phyloP scores from a whole-genome alignment of 2,329 filamentous ascomycete species.

The Colletotrichum higginsianum region DNA sequence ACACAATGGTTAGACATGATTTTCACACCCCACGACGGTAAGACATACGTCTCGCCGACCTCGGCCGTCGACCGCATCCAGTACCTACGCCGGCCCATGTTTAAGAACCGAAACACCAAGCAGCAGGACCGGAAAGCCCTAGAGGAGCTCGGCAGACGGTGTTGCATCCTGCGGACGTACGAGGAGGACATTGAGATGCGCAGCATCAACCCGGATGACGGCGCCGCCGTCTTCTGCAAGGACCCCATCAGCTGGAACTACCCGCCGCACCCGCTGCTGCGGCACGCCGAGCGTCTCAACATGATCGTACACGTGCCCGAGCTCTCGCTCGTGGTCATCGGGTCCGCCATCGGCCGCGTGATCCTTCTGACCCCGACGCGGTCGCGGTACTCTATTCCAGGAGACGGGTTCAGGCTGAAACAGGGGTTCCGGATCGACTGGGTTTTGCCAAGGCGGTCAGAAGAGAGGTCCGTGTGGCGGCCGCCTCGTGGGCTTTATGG shows the following conservation, averaged over 20 bases:
- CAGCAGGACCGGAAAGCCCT: constrained; percentile 26
- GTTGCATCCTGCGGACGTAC: constrained; percentile 64
- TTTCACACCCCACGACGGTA: constrained; percentile 54
- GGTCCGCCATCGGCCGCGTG: constrained; percentile 76
- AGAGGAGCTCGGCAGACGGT: constrained; percentile 43
- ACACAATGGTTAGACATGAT: constrained; percentile 50
- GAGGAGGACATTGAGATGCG: constrained; percentile 65
- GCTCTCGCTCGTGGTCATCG: constrained; percentile 78
- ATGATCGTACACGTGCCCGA: constrained; percentile 77
- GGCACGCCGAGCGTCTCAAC: constrained; percentile 60
- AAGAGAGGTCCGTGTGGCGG: constrained; percentile 61
- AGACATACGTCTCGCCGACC: constrained; percentile 31
- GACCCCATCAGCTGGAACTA: constrained; percentile 47
- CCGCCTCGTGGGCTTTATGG: constrained; percentile 73
- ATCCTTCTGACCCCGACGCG: constrained; percentile 72
- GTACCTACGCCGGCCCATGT: constrained; percentile 29
- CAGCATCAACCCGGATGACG: constrained; percentile 43
- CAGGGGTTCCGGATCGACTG: constrained; percentile 69
- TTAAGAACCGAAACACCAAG: constrained; percentile 24
- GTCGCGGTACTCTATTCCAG: constrained; percentile 22
- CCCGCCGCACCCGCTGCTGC: constrained; percentile 42
- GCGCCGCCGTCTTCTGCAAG: constrained; percentile 51
- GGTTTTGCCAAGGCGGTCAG: constrained; percentile 62
- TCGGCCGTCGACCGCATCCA: constrained; percentile 9
- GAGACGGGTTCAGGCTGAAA: constrained; percentile 45